These are phyloP conservation scores for Euryodendron excelsum DNA, from an alignment of 148 eudicot genomes.

Conservation along the genomic window DNA sequence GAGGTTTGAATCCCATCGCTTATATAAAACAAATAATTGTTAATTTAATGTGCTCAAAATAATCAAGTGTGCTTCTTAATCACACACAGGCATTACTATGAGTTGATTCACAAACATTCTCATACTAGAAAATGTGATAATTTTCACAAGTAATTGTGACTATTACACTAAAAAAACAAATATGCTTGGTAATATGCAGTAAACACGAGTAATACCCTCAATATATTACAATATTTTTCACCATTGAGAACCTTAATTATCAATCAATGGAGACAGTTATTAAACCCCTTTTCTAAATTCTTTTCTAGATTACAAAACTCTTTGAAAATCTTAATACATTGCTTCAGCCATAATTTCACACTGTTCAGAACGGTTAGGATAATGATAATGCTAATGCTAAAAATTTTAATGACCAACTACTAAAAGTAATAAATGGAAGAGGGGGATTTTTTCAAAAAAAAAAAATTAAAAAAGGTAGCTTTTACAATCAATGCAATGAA, in stretches of 20 bases:
- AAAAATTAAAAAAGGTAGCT: background rate
- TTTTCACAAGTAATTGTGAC: too few relatives aligned
- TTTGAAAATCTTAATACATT: background rate
- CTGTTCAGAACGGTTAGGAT: background rate
- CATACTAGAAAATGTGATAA: background rate
- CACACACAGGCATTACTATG: background rate
- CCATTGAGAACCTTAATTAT: background rate
- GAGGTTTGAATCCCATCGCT: background rate
- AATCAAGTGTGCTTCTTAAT: conserved; percentile 1
- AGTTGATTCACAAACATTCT: background rate
- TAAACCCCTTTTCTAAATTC: background rate
- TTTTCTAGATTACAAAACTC: background rate
- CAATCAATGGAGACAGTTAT: background rate
- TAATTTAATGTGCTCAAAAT: background rate
- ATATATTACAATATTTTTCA: background rate
- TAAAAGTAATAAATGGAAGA: background rate
- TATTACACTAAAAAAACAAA: background rate
- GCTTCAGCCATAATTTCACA: background rate
- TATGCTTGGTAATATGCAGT: background rate
- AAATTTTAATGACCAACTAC: background rate
- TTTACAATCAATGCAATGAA: background rate
- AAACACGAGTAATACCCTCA: background rate
- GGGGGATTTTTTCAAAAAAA: background rate
- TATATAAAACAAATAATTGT: background rate
- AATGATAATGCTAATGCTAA: background rate